These are phyloP conservation scores for Corynespora cassiicola DNA, from an alignment of 2,329 filamentous ascomycete species.

Conservation along the genomic window DNA sequence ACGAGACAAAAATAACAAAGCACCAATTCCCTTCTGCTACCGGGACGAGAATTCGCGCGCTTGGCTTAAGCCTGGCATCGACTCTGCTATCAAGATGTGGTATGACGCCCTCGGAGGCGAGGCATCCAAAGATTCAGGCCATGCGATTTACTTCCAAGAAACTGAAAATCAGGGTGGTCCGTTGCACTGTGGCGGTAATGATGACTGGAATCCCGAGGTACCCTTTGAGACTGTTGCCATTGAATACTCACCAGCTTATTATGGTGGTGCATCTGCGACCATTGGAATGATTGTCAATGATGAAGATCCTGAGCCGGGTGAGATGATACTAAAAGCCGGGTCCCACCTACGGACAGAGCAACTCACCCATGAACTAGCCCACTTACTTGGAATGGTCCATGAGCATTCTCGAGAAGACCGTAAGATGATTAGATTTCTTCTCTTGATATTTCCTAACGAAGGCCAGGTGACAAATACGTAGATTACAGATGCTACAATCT, in stretches of 20 bases:
- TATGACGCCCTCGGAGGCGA: neutral
- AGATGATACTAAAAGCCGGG: neutral
- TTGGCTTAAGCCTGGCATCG: no score
- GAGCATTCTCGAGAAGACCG: neutral
- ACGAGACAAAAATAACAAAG: no score
- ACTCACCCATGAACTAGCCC: conserved; percentile 5
- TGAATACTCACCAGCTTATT: no score
- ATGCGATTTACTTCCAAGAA: neutral
- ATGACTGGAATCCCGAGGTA: no score
- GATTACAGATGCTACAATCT: neutral
- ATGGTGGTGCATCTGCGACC: neutral
- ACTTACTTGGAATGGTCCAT: conserved; percentile 3
- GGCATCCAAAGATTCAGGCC: neutral
- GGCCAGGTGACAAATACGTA: neutral
- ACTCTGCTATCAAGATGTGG: neutral
- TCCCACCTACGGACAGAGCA: neutral
- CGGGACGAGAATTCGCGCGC: no score
- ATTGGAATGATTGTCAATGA: neutral
- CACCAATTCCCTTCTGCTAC: no score
- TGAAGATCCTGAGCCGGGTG: neutral
- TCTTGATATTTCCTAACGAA: neutral
- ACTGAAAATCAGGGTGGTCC: neutral
- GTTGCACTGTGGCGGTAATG: no score
- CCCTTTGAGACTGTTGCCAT: no score
- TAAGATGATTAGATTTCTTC: no score